Evolutionary conservation across 169 alveolate genomes (phyloP), one percentile per base, ranked within the genome.

Genomic region (Babesia bovis): DNA sequence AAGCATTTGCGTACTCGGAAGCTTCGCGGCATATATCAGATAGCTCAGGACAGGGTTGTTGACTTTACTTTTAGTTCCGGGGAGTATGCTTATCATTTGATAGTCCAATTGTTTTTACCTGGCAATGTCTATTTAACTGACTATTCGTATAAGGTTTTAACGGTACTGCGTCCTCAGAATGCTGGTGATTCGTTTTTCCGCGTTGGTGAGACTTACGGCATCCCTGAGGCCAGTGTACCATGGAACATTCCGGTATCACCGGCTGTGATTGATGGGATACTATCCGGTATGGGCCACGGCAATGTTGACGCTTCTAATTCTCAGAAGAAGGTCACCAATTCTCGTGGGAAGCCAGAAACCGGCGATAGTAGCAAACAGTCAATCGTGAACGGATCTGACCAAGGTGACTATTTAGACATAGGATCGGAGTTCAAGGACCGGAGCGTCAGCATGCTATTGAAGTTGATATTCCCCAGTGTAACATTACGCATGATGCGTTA

Each of bases 101-200:
- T 96, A 38, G 86, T 96, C 1, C 98, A 96, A 77, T 88, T 96
- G 49, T 96, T 94, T 71, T 93, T 96, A 41, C 89, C 94, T 44
- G 99, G 99, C 49, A 96, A 96, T 82, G 83, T 96, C 25, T 89
- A 94, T 52, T 82, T 96, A 47, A 94, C 98, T n/a, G 98, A 96
- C 70, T 67, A 77, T 51, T 90, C 94, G 38, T 94, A 92, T 66
- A 87, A 85, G 53, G 93, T 96, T 23, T 51, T 95, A 55, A 69
- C 92, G 13, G 83, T 65, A 13, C 88, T 81, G 19, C 57, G 78
- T 28, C 87, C 82, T 13, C 78, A 78, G 35, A 78, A 78, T 35
- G 73, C 87, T 12, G 87, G 87, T 12, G 87, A 68, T 13, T 36
- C 63, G 7, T 78, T 68, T 45, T 78, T 78, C 76, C 66, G 60